Conservation (phyloP, 345 rosid species). For the Eucalyptus shirleyi region DNA sequence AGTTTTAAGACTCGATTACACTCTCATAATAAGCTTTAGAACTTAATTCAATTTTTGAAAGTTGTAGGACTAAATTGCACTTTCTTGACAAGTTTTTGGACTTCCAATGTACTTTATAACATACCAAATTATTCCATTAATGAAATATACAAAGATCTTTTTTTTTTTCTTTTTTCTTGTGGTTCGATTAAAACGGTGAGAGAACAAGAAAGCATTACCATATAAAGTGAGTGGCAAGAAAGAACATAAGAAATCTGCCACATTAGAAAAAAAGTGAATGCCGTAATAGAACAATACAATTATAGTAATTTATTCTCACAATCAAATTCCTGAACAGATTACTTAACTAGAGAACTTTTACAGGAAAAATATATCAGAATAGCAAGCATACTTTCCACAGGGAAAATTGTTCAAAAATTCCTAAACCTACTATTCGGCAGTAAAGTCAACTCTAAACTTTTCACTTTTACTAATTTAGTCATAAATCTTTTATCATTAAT, state of each 20-base stretch:
- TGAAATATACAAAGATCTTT: background rate
- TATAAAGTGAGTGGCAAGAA: background rate
- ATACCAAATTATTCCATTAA: no score
- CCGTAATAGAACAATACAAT: background rate
- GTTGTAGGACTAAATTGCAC: no score
- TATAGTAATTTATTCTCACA: background rate
- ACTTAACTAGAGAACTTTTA: background rate
- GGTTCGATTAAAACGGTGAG: background rate
- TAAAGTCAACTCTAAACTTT: background rate
- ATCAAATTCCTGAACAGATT: background rate
- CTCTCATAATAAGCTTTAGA: rapidly evolving
- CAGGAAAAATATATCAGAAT: background rate
- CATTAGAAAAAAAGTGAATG: background rate
- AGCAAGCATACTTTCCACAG: background rate
- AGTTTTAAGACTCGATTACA: rapidly evolving
- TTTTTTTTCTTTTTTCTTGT: background rate
- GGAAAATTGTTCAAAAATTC: background rate
- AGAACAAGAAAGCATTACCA: background rate
- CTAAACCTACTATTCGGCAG: rapidly evolving
- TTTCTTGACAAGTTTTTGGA: rapidly evolving
- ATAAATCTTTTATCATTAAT: background rate
- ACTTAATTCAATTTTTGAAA: no score
- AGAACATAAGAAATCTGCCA: background rate
- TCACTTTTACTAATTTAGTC: background rate
- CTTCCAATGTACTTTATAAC: rapidly evolving